These are phyloP conservation scores for Aspergillus unguis DNA, from an alignment of 2,329 filamentous ascomycete species.

Conservation along the genomic window DNA sequence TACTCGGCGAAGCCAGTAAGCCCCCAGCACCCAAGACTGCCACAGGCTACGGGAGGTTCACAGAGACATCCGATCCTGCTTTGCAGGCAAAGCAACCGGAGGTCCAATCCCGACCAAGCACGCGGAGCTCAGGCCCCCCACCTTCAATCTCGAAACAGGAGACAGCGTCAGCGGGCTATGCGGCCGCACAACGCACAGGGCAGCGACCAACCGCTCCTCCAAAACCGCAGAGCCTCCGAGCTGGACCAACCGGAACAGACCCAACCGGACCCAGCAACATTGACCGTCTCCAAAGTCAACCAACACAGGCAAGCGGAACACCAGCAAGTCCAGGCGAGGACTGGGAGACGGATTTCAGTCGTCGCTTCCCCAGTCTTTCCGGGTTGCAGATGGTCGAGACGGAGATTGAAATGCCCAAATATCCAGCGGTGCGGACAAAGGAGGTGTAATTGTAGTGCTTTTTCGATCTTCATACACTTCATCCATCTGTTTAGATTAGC, in stretches of 20 bases:
- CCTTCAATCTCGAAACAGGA: constrained; percentile 16
- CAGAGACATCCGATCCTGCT: constrained; percentile 48
- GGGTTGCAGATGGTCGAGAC: constrained; percentile 86
- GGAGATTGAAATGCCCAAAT: constrained; percentile 48
- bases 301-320: constrained; percentile 19
- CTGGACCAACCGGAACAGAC: constrained; percentile 29
- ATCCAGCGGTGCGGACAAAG: constrained; percentile 38
- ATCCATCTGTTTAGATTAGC: constrained; percentile 5
- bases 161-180: constrained; percentile 21
- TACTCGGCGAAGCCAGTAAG: constrained; percentile 72
- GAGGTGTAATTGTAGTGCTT: constrained; percentile 34
- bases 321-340: constrained; percentile 50
- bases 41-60: constrained; percentile 85
- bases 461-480: neutral
- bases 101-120: constrained; percentile 20
- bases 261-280: constrained; percentile 22
- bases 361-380: constrained; percentile 79
- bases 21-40: constrained; percentile 65
- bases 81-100: constrained; percentile 41
- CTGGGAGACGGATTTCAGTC: constrained; percentile 70
- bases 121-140: constrained; percentile 20
- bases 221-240: constrained; percentile 59
- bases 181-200: constrained; percentile 27
- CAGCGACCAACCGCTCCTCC: constrained; percentile 55
- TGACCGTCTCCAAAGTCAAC: constrained; percentile 19